Evolutionary conservation across 2,329 filamentous ascomycete genomes (phyloP).

Genomic region (Alternaria sp.): DNA sequence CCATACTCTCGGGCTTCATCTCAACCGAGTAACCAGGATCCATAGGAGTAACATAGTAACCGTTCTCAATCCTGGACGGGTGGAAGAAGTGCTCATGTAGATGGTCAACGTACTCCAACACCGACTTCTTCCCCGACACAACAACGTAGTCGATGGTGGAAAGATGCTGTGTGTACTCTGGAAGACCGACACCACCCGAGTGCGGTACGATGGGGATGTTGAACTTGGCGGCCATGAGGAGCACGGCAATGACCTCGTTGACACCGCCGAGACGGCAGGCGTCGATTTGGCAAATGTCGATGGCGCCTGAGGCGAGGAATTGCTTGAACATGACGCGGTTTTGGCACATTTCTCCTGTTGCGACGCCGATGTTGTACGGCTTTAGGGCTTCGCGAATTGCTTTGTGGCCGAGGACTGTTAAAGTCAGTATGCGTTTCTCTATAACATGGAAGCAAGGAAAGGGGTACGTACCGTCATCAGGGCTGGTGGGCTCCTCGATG

Average conservation of each 20-base stretch:
- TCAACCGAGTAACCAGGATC: constrained; percentile 89
- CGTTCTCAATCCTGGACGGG: constrained; percentile 79
- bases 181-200: constrained; percentile 85
- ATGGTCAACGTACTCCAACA: constrained; percentile 92
- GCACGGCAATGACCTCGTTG: constrained; percentile 89
- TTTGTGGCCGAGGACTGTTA: constrained; percentile 79
- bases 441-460: background rate
- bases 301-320: constrained; percentile 77
- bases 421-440: background rate
- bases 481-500: constrained; percentile 91
- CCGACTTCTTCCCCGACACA: constrained; percentile 78
- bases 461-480: constrained; percentile 67
- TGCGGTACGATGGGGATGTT: constrained; percentile 85
- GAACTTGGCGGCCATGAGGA: constrained; percentile 83
- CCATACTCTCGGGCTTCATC: constrained; percentile 91
- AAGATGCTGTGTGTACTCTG: constrained; percentile 92
- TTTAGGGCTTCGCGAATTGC: constrained; percentile 80
- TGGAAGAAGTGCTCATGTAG: constrained; percentile 92
- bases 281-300: constrained; percentile 89
- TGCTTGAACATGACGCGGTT: constrained; percentile 96
- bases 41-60: constrained; percentile 84
- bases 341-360: constrained; percentile 94
- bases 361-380: constrained; percentile 78
- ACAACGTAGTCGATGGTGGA: constrained; percentile 92
- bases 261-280: constrained; percentile 89